A percentile compares a stretch with the other conserved stretches of the same genome.
These are phyloP conservation scores for Thecaphora frezii DNA, from an alignment of 1,284 basidiomycete species.

Conservation along the genomic window DNA sequence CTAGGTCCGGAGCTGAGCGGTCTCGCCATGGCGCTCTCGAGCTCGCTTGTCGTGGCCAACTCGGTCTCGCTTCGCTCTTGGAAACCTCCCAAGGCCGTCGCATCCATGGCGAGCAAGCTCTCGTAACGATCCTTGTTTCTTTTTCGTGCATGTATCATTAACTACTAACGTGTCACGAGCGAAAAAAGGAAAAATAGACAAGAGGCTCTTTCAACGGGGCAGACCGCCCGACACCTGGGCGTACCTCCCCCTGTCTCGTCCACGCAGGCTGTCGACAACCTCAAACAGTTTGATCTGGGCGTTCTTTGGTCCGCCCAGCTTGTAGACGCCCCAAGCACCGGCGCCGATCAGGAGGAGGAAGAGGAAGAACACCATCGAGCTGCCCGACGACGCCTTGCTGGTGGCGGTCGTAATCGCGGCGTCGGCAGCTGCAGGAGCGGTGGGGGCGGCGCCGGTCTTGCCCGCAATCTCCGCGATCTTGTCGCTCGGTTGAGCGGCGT, in stretches of 20 bases:
- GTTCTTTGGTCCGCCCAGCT: conserved; percentile 20
- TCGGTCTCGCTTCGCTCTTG: conserved; percentile 24
- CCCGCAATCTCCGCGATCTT: too few species aligned
- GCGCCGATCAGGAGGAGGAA: conserved; percentile 19
- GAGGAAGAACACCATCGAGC: conserved; percentile 21
- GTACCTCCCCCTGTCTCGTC: conserved; percentile 1
- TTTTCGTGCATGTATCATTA: too few species aligned
- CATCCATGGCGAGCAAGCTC: too few species aligned
- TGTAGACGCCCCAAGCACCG: conserved; percentile 11
- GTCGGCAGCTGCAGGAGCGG: not conserved
- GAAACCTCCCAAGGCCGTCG: conserved; percentile 4
- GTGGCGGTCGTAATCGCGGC: not conserved
- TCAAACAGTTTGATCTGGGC: conserved; percentile 12
- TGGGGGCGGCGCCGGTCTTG: not conserved
- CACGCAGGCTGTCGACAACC: not conserved
- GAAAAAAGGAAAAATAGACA: not conserved
- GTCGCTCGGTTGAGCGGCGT: too few species aligned
- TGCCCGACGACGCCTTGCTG: not conserved
- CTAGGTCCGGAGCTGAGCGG: conserved; percentile 26
- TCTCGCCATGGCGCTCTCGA: conserved; percentile 38
- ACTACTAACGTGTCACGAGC: too few species aligned
- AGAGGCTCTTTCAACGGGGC: conserved; percentile 7
- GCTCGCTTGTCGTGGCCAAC: conserved; percentile 26
- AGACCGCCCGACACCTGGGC: conserved; percentile 4
- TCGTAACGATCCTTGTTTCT: too few species aligned